Conservation (phyloP, 1,139 yeast species). For the Magnusiomyces tetraspermus region DNA sequence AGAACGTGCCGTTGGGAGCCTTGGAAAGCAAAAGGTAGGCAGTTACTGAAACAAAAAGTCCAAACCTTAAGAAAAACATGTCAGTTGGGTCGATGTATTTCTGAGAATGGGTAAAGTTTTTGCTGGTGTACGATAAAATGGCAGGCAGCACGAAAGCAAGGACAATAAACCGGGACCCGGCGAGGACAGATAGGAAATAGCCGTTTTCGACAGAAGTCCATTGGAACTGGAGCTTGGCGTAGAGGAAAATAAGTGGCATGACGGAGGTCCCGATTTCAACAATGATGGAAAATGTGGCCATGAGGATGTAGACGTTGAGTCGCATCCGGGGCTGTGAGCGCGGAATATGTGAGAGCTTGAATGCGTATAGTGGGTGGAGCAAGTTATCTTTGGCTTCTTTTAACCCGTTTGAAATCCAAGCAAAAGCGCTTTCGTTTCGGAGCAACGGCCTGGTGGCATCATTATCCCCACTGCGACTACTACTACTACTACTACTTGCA, state of each 20-base stretch:
- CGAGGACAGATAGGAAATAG: conserved; percentile 45
- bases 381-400: conserved; percentile 17
- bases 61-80: conserved; percentile 36
- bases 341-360: conserved; percentile 32
- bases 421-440: conserved; percentile 6
- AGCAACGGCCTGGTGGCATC: background rate
- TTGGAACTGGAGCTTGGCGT: conserved; percentile 46
- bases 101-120: conserved; percentile 21
- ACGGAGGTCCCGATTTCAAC: conserved; percentile 30
- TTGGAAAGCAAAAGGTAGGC: conserved; percentile 37
- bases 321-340: conserved; percentile 35
- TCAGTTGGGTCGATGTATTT: conserved; percentile 46
- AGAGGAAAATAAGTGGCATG: conserved; percentile 45
- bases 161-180: conserved; percentile 39
- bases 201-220: conserved; percentile 59
- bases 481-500: background rate
- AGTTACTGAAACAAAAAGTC: conserved; percentile 36
- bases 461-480: background rate
- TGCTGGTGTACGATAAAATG: conserved; percentile 34
- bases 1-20: conserved; percentile 27
- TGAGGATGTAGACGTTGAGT: conserved; percentile 39
- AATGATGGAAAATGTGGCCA: conserved; percentile 41
- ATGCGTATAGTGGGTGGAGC: conserved; percentile 40
- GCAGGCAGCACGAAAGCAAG: conserved; percentile 39
- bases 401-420: conserved; percentile 3